Conservation (phyloP, 1,284 basidiomycete species). For the Mycosarcoma maydis region DNA sequence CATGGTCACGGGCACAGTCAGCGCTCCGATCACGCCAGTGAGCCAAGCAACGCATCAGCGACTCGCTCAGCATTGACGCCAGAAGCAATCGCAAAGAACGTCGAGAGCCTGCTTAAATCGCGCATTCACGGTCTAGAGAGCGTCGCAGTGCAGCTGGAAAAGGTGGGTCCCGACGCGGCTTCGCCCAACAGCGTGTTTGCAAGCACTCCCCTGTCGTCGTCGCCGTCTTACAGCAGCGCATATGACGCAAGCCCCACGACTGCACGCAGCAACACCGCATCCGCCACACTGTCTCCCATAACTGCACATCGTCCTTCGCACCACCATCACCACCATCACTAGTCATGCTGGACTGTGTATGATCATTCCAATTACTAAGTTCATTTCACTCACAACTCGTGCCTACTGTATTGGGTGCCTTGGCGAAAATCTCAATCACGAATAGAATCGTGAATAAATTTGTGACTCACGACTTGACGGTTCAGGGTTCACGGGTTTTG, state of each 20-base stretch:
- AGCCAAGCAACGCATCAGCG: conserved; percentile 1
- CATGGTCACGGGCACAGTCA: conserved; percentile 71
- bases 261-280: conserved; percentile 5
- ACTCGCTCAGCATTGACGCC: conserved; percentile 28
- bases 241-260: conserved; percentile 15
- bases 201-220: conserved; percentile 22
- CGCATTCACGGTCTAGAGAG: conserved; percentile 54
- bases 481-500: no score
- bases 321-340: conserved; percentile 4
- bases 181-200: conserved; percentile 8
- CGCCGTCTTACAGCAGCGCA: conserved; percentile 29
- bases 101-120: conserved; percentile 48
- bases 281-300: conserved; percentile 6
- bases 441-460: no score
- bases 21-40: conserved; percentile 57
- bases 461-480: no score
- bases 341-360: no score
- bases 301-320: conserved; percentile 21
- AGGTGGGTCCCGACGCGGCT: not conserved
- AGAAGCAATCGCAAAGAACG: conserved; percentile 42
- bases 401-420: no score
- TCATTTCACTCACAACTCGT: no score
- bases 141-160: conserved; percentile 57
- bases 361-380: not conserved
- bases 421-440: no score